A percentile compares a stretch with the other conserved stretches of the same genome.
Evolutionary conservation across 305 asterid genomes (phyloP).

Genomic region (Fraxinus sp.): DNA sequence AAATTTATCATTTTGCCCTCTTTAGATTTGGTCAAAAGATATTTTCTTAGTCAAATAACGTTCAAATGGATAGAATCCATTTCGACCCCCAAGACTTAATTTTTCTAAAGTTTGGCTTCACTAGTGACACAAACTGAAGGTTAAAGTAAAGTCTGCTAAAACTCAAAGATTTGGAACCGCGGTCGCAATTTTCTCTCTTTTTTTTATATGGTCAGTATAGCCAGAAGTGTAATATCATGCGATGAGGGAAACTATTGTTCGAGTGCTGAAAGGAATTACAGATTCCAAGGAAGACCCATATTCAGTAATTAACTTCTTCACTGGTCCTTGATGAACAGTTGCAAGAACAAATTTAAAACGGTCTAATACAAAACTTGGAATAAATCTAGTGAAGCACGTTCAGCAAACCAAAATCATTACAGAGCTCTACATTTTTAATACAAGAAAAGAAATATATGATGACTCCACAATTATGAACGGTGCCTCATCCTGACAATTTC

Average conservation of each 20-base stretch:
- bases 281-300: neutral
- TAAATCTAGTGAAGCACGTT: neutral
- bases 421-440: conserved; percentile 21
- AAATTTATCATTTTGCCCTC: too few species aligned
- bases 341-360: neutral
- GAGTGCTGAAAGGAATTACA: neutral
- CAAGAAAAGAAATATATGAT: conserved; percentile 12
- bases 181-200: too few species aligned
- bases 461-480: conserved; percentile 33
- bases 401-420: conserved; percentile 10
- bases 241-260: neutral
- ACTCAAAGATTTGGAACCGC: too few species aligned
- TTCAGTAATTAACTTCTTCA: neutral
- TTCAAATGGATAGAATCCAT: too few species aligned
- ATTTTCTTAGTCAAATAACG: too few species aligned
- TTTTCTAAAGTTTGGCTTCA: too few species aligned
- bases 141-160: too few species aligned
- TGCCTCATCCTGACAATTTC: conserved; percentile 7
- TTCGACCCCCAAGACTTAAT: too few species aligned
- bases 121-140: too few species aligned
- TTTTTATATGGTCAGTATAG: neutral
- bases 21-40: too few species aligned
- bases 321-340: neutral
- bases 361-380: neutral
- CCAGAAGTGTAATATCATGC: neutral